These are phyloP conservation scores for Sporothrix schenckii DNA, from an alignment of 2,329 filamentous ascomycete species.

Conservation along the genomic window DNA sequence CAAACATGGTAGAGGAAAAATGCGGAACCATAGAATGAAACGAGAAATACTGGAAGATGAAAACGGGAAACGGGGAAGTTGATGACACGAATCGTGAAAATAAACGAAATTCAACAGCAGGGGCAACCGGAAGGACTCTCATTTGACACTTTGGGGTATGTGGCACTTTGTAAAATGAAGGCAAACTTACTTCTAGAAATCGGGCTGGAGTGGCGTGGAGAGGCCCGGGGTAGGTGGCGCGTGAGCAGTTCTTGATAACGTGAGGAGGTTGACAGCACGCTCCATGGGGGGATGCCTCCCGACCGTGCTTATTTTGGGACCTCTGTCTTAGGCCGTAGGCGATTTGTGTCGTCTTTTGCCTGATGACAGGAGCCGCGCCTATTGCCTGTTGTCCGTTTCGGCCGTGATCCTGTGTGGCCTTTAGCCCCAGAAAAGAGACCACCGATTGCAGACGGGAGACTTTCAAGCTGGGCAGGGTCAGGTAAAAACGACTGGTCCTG, in stretches of 20 bases:
- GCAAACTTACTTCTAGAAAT: neutral
- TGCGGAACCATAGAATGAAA: neutral
- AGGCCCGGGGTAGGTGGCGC: slow-evolving; percentile 18
- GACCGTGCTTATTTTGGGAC: neutral
- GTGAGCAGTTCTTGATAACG: neutral
- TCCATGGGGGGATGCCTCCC: neutral
- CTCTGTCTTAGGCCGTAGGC: neutral
- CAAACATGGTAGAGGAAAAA: slow-evolving; percentile 5
- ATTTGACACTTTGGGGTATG: slow-evolving; percentile 9
- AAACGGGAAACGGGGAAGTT: neutral
- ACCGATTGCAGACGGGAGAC: neutral
- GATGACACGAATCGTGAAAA: neutral
- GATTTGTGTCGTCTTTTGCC: slow-evolving; percentile 13
- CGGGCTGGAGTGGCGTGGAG: neutral
- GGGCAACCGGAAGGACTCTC: neutral
- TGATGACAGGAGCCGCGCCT: slow-evolving; percentile 1
- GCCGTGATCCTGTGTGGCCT: slow-evolving; percentile 3
- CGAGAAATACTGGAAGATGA: slow-evolving; percentile 2
- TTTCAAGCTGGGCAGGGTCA: neutral
- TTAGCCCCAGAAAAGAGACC: neutral
- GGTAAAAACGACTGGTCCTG: neutral
- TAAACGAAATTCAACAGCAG: neutral
- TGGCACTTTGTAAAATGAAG: neutral
- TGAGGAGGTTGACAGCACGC: neutral
- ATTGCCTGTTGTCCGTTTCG: slow-evolving; percentile 18